These are phyloP conservation scores for Camellia japonica DNA, from an alignment of 148 eudicot species.

Conservation along the genomic window DNA sequence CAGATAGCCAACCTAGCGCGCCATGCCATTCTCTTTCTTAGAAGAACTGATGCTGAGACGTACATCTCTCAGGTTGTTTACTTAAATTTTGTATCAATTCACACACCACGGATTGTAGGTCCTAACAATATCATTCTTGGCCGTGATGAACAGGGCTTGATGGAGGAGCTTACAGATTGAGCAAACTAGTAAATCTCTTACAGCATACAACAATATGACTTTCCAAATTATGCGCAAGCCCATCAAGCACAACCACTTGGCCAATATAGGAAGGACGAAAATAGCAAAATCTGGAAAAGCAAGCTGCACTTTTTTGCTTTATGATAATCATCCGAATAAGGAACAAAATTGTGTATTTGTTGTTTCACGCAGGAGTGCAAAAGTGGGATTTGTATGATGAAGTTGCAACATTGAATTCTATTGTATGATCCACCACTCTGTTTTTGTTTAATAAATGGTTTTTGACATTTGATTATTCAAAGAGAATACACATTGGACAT, in stretches of 20 bases:
- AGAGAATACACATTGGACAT: not conserved
- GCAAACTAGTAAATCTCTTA: not conserved
- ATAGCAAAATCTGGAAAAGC: not conserved
- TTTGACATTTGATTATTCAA: not conserved
- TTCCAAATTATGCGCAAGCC: not conserved
- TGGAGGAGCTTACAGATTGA: conserved; percentile 86
- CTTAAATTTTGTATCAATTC: not conserved
- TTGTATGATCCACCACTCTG: not conserved
- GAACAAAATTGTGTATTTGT: not conserved
- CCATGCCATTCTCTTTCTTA: conserved; percentile 84
- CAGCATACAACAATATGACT: not conserved
- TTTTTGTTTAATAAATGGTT: not conserved
- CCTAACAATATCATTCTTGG: conserved; percentile 6
- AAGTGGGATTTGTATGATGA: not conserved
- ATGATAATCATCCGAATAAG: not conserved
- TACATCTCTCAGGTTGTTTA: conserved; percentile 70
- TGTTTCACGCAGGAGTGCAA: not conserved
- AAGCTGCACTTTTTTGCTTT: not conserved
- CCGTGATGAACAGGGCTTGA: conserved; percentile 53
- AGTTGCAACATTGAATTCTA: not conserved
- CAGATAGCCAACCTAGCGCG: conserved; percentile 74
- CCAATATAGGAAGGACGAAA: not conserved
- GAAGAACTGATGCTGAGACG: conserved; percentile 89
- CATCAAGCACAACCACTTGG: not conserved
- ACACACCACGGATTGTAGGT: not conserved